Conservation (phyloP, 2,329 filamentous ascomycete genomes). For the Teratosphaeria zuluensis region DNA sequence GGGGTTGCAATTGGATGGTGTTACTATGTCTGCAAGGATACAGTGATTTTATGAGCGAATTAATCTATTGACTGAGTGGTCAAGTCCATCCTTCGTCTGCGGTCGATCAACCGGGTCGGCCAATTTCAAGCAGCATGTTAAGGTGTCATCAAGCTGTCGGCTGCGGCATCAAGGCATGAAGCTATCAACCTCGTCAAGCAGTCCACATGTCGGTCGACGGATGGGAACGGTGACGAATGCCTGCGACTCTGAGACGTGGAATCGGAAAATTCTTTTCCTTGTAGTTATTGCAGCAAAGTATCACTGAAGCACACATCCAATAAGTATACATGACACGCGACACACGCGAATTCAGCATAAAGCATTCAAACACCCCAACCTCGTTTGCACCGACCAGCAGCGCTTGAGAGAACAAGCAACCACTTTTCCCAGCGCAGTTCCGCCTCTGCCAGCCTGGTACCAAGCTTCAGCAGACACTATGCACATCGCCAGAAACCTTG, state of each 20-base stretch:
- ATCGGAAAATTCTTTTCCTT: not conserved
- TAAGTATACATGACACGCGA: not conserved
- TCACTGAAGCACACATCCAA: not conserved
- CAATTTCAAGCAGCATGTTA: no score
- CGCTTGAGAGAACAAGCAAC: not conserved
- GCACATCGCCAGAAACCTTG: not conserved
- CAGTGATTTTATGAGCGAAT: no score
- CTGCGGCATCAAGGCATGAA: no score
- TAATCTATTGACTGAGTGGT: no score
- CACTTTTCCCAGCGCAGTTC: not conserved
- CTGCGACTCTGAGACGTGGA: not conserved
- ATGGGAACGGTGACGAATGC: no score
- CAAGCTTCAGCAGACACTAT: not conserved
- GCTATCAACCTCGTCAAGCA: no score
- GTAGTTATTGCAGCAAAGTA: not conserved
- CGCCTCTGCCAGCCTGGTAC: not conserved
- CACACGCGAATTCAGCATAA: not conserved
- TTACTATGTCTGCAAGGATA: no score
- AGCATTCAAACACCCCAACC: not conserved
- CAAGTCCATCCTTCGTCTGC: no score
- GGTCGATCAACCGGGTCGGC: no score
- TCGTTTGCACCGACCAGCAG: not conserved
- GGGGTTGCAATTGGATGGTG: no score
- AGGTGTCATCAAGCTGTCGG: no score
- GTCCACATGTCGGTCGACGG: no score